These are phyloP conservation scores for Fusarium sp. DNA, from an alignment of 2,329 filamentous ascomycete genomes.

Conservation along the genomic window DNA sequence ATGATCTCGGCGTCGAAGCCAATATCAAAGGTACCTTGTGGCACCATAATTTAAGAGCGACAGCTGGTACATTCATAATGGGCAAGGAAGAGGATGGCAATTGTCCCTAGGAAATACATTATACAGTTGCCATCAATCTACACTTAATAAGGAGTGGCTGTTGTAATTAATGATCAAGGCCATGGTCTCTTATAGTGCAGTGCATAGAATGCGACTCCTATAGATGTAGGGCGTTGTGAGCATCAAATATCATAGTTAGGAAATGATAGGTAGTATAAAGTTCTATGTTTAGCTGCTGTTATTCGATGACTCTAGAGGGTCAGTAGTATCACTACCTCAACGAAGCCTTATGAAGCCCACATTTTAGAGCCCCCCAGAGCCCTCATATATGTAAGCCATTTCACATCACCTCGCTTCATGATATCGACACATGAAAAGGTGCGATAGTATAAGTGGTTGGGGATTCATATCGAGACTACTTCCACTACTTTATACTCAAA, in stretches of 20 bases:
- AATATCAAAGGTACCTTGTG: background rate
- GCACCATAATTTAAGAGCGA: background rate
- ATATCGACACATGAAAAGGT: background rate
- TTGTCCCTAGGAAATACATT: too few species aligned
- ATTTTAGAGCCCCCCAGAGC: background rate
- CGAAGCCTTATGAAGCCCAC: background rate
- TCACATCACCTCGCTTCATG: background rate
- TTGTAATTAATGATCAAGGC: background rate
- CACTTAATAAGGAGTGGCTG: background rate
- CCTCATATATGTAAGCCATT: background rate
- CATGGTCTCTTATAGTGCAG: background rate
- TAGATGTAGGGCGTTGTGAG: background rate
- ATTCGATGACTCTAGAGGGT: background rate
- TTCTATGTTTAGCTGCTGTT: background rate
- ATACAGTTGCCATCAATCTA: background rate
- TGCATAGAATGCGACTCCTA: background rate
- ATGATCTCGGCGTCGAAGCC: too few species aligned
- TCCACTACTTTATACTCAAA: constrained; percentile 4
- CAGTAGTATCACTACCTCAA: background rate
- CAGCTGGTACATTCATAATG: background rate
- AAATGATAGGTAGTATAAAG: background rate
- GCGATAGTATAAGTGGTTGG: constrained; percentile 7
- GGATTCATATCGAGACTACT: constrained; percentile 22
- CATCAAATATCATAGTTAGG: background rate
- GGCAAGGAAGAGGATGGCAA: too few species aligned